These are phyloP conservation scores for Kentomonas sorsogonicus DNA, from an alignment of 208 protist species.

Conservation along the genomic window DNA sequence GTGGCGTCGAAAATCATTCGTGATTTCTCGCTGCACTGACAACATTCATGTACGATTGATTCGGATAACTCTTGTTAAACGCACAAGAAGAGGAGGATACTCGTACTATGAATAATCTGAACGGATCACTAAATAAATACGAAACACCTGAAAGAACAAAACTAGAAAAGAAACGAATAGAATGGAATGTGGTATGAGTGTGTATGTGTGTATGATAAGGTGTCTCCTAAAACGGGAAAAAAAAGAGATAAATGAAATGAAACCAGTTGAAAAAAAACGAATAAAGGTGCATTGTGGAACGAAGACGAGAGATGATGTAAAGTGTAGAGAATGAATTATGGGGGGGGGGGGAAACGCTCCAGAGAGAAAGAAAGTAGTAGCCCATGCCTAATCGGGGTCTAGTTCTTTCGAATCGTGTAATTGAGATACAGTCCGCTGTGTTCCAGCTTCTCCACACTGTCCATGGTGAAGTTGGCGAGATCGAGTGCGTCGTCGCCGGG, in stretches of 20 bases:
- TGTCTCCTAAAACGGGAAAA: background rate
- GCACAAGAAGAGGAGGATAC: too few relatives aligned
- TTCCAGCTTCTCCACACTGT: constrained; percentile 16
- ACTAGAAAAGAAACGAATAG: too few relatives aligned
- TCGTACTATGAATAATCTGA: too few relatives aligned
- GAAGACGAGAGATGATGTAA: background rate
- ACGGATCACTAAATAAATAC: too few relatives aligned
- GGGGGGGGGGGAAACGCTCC: too few relatives aligned
- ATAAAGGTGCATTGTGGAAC: background rate
- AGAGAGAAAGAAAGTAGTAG: background rate
- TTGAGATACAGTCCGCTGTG: constrained; percentile 18
- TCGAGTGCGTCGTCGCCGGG: constrained; percentile 8
- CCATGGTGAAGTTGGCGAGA: constrained; percentile 7
- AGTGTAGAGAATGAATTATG: background rate
- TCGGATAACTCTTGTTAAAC: too few relatives aligned
- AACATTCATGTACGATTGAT: too few relatives aligned
- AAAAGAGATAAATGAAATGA: background rate
- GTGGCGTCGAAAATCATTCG: too few relatives aligned
- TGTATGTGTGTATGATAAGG: background rate
- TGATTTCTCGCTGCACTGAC: too few relatives aligned
- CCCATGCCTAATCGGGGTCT: background rate
- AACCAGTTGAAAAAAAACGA: background rate
- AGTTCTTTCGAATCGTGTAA: constrained; percentile 7
- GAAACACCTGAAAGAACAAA: too few relatives aligned
- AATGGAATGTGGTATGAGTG: background rate